Percentiles rank a stretch among this genome's conserved stretches.
These are phyloP conservation scores for Aspergillus ustus DNA, from an alignment of 2,329 filamentous ascomycete species.

Conservation along the genomic window DNA sequence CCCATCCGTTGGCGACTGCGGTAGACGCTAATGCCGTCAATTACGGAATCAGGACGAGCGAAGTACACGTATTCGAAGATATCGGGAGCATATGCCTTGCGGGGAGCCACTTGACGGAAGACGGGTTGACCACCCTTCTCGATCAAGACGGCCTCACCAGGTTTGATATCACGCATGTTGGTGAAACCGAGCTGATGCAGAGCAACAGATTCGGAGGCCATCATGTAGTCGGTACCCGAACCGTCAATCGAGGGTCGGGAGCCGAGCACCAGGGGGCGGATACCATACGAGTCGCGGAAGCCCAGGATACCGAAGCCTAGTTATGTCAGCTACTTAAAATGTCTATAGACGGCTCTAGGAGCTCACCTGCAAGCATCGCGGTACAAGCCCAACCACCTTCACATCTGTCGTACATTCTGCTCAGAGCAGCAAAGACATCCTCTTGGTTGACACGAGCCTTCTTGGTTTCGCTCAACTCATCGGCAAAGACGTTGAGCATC, in stretches of 20 bases:
- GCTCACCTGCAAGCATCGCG: constrained; percentile 73
- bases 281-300: constrained; percentile 79
- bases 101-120: constrained; percentile 74
- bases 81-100: constrained; percentile 76
- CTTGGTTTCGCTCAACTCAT: constrained; percentile 77
- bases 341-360: neutral
- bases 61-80: constrained; percentile 91
- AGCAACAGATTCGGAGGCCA: constrained; percentile 87
- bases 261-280: constrained; percentile 80
- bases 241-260: constrained; percentile 70
- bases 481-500: constrained; percentile 86
- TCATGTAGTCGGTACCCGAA: constrained; percentile 79
- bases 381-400: constrained; percentile 79
- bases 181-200: constrained; percentile 79
- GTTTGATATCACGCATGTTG: constrained; percentile 75
- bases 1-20: constrained; percentile 87
- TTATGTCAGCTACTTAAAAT: constrained; percentile 24
- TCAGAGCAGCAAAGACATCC: constrained; percentile 74
- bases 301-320: constrained; percentile 76
- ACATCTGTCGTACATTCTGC: constrained; percentile 73
- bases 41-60: constrained; percentile 77
- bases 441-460: constrained; percentile 79
- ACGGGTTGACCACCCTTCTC: constrained; percentile 74
- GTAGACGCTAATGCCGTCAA: constrained; percentile 88
- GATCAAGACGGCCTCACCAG: constrained; percentile 85